Evolutionary conservation across 768 basidiomycete genomes (phyloP), one percentile per base, ranked within the genome.

Genomic region (Candolleomyces aberdarensis): DNA sequence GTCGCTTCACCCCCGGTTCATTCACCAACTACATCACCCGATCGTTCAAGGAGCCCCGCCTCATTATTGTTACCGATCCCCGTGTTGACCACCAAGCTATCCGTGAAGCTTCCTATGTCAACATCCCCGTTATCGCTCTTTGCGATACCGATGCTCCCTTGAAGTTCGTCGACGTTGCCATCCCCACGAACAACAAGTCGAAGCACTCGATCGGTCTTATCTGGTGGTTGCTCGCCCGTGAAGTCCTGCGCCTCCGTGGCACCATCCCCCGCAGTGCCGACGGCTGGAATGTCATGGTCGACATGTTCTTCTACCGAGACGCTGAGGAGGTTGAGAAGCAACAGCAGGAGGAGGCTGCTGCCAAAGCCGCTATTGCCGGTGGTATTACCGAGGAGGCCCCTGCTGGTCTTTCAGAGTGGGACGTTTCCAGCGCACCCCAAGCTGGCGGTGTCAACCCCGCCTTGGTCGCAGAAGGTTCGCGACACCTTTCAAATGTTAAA

Each of bases 1-100:
- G 97, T 71, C 94, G 97, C 70, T 98, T 99, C 83, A 98, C 96
- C 65, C 96, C 96, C 70, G 96, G 96, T 83, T 91, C 87, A 67
- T 97, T 98, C 82, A 98, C 97, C 74, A 99, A 99, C 83, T 98
- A 98, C 84, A 96, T 96, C 84, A 97, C 94, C 69, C 94, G 93
- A 71, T 97, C 95, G 62, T 99, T 98, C 92, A 98, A 98, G 83
- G 97, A 99, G 80, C 97, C 97, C 69, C 94, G 97, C 70, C 86
- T 99, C 63, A 96, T 99, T 76, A 75, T 99, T 72, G 96, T 99
- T 64, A 98, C 96, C 75, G 97, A 99, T 81, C 97, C 97, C 67
- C 93, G 97, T 66, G 93, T 98, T 65, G 97, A 98, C 81, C 97
- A 98, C 85, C 97, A 99, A 80, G 97, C 97, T 66, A 99, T 99